Conservation (phyloP, 1,139 yeast genomes). For the Lodderomyces parapsilosis region DNA sequence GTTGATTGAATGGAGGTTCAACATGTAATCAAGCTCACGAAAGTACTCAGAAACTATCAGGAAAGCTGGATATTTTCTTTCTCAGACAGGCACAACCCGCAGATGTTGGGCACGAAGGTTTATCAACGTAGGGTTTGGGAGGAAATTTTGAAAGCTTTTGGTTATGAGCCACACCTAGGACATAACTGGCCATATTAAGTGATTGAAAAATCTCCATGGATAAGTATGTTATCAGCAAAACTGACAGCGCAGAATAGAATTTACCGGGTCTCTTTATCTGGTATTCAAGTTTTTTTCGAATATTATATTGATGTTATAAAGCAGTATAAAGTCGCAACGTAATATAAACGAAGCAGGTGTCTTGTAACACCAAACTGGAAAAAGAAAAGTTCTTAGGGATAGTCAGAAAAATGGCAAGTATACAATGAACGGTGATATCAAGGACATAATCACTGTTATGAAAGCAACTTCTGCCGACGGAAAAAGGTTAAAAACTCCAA, state of each 20-base stretch:
- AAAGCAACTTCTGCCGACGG: not conserved
- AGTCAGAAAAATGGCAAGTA: not conserved
- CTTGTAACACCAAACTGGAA: not conserved
- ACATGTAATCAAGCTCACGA: too few relatives aligned
- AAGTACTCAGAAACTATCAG: too few relatives aligned
- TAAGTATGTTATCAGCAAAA: not conserved
- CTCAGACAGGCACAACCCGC: not conserved
- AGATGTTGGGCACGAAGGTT: not conserved
- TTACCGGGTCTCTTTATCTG: not conserved
- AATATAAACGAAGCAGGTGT: not conserved
- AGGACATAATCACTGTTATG: not conserved
- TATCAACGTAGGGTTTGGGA: not conserved
- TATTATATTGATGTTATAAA: not conserved
- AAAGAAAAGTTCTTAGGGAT: not conserved
- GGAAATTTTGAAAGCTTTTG: not conserved
- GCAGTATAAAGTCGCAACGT: not conserved
- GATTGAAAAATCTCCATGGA: not conserved
- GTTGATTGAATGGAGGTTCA: too few relatives aligned
- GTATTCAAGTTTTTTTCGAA: not conserved
- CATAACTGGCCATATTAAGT: not conserved
- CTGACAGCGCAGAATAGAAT: not conserved
- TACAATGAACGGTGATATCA: not conserved
- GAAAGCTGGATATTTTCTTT: not conserved
- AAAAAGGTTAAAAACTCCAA: not conserved
- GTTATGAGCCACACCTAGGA: not conserved